phyloP scores from a whole-genome alignment of 257 asterid species.

The Ophiorrhiza pumila region DNA sequence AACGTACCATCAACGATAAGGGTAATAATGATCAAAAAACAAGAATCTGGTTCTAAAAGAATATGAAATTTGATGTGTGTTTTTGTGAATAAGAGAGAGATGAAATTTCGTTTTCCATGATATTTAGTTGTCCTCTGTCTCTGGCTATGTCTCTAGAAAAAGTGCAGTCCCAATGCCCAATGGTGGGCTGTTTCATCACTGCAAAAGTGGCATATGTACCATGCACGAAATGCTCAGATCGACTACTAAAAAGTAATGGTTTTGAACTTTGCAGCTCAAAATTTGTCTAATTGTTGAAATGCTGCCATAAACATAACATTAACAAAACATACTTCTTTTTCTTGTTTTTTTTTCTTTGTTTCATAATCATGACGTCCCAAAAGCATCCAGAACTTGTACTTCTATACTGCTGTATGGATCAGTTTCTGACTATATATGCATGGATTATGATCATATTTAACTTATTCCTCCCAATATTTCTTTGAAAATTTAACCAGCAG shows the following conservation, averaged over 20 bases:
- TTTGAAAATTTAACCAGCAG: no score
- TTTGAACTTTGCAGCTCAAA: background rate
- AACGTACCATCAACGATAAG: slow-evolving; percentile 3
- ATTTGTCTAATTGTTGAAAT: background rate
- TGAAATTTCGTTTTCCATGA: slow-evolving; percentile 3
- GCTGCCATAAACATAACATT: no score
- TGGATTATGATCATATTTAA: no score
- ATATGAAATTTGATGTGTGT: background rate
- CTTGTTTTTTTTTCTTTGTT: no score
- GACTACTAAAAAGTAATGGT: background rate
- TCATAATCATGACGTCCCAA: no score
- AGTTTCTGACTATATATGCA: no score
- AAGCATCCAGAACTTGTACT: no score
- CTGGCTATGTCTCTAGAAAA: background rate
- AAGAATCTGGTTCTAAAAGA: slow-evolving; percentile 25
- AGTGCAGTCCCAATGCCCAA: background rate
- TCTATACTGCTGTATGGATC: no score
- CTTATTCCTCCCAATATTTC: no score
- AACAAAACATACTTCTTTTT: no score
- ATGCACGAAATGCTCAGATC: background rate
- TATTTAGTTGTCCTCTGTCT: background rate
- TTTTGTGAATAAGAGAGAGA: background rate
- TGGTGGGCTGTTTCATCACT: background rate
- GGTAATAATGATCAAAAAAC: background rate
- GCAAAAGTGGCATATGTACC: background rate